Base-by-base conservation (phyloP, 805 yeast species). In the Kodamaea kaohsiungensis region DNA sequence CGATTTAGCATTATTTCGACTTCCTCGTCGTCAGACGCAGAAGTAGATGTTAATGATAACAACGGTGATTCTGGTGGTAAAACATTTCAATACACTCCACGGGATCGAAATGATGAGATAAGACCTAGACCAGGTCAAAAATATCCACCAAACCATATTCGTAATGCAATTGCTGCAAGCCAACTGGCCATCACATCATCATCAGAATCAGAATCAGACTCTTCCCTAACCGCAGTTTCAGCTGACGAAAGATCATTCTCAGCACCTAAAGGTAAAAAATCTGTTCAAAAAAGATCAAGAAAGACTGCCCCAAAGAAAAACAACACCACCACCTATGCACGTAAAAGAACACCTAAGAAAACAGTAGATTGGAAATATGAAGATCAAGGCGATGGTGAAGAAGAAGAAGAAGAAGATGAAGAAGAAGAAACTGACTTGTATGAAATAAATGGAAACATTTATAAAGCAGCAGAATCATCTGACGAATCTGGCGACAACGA, bases 181-280 rank as follows among this genome's bases (percentile, higher is more conserved):
- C 48, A 43, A 40, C 53, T 50, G 47, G 55, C 45, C 39, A 17
- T 27, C 19, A 15, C 48, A n/a, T 27, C 35, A 1, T 46, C 48
- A 15, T 48, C 51, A 16, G 60, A 49, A 30, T 58, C 63, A 25
- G 75, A 72, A 46, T 69, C 76, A 1, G 80, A 75, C 48, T 69
- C 75, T 13, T 73, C 78, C 0, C 61, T 76, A 33, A 76, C 78
- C 0, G 79, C 77, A 1, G 75, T 75, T 7, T 65, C 69, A 6
- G 75, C 67, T 25, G 59, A 61, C 5, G 70, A 61, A 8, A 62
- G 38, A 61, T 17, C 59, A 52, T 38, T 52, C 50, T 40, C 42
- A 48, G 52, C 38, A 33, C 45, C 51, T 22, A 40, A 17, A 12
- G 25, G 27, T 13, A 40, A 40, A 22, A 40, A 40, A 13, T 2